A percentile compares a stretch with the other conserved stretches of the same genome.
phyloP scores from a whole-genome alignment of 768 basidiomycete genomes.

The Russula virescens region DNA sequence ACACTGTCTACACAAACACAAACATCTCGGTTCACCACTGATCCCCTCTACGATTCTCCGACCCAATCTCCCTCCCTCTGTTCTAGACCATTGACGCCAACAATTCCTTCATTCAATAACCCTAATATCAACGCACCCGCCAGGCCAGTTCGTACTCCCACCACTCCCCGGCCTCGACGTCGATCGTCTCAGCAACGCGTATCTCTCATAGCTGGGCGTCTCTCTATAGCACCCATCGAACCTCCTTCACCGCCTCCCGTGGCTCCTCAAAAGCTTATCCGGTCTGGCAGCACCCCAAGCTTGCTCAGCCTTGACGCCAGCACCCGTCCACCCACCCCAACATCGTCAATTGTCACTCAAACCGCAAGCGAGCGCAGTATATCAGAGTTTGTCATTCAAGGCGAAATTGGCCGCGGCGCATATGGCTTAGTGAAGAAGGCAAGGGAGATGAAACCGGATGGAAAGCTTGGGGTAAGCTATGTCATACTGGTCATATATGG shows the following conservation, averaged over 20 bases:
- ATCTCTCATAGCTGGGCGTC: slow-evolving; percentile 75
- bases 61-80: slow-evolving; percentile 27
- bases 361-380: slow-evolving; percentile 60
- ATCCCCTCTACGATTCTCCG: slow-evolving; percentile 30
- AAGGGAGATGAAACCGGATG: slow-evolving; percentile 68
- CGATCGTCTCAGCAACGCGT: slow-evolving; percentile 82
- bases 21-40: slow-evolving; percentile 26
- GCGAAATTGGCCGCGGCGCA: slow-evolving; percentile 89
- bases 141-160: slow-evolving; percentile 38
- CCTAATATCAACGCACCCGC: slow-evolving; percentile 32
- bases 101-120: slow-evolving; percentile 27
- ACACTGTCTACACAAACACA: slow-evolving; percentile 12
- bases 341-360: slow-evolving; percentile 39
- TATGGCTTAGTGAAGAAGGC: slow-evolving; percentile 94
- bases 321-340: slow-evolving; percentile 60
- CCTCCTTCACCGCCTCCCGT: slow-evolving; percentile 60
- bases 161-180: slow-evolving; percentile 60
- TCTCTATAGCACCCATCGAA: slow-evolving; percentile 71
- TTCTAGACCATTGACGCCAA: slow-evolving; percentile 27
- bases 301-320: slow-evolving; percentile 54
- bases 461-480: slow-evolving; percentile 71
- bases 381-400: slow-evolving; percentile 78
- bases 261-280: slow-evolving; percentile 56
- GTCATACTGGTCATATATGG: slow-evolving; percentile 15
- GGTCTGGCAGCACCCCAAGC: slow-evolving; percentile 59